Base-by-base conservation (phyloP, 257 asterid genomes). In the Plantago elongata region DNA sequence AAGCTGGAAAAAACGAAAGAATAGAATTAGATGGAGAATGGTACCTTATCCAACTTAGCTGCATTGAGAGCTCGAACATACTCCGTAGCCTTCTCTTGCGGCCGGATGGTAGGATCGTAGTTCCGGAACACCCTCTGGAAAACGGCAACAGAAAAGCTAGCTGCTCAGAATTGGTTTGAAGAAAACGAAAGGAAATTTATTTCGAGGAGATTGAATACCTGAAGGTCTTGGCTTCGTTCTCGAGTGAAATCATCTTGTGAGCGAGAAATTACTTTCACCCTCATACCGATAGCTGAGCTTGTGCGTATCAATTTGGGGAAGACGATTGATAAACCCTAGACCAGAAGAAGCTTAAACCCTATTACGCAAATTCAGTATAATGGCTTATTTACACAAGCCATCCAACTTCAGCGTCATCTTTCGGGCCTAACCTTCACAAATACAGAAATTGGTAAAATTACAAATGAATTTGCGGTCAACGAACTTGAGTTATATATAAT, bases 151-250 rank as follows among this genome's bases (percentile, higher is more conserved):
- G 30, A 16, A 29, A 13, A 6, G 2, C 61, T 22, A 29, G 13
- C 13, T 55, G 13, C 13, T 55, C 12, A 51, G 17, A 9, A 22
- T 22, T 22, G 27, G 2, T 1, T 22, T 22, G 27, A 22, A 2
- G 27, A 22, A 22, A 22, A 22, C 27, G 27, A 22, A 22, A 56
- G 17, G 3, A 3, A 13, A 11, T 4, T 18, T 10, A 14, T 14
- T 14, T 5, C 14, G 15, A 18, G 5, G 9, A 13, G 17, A 45
- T 42, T 38, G 15, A 48, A 34, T 71, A 88, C 96, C 95, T 91
- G 98, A 61, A 92, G 95, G 72, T 92, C 98, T 68, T 85, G 87
- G 79, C 98, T 92, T 63, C 99, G 83, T 79, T 89, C 98, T 13
- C 97, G 92, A 14, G 98, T 92, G 81, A 86, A 92, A 29, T 88